Percentiles rank a stretch among this genome's conserved stretches.
Evolutionary conservation across 495 filamentous ascomycete species (phyloP).

Genomic region (Neurospora hispaniola): DNA sequence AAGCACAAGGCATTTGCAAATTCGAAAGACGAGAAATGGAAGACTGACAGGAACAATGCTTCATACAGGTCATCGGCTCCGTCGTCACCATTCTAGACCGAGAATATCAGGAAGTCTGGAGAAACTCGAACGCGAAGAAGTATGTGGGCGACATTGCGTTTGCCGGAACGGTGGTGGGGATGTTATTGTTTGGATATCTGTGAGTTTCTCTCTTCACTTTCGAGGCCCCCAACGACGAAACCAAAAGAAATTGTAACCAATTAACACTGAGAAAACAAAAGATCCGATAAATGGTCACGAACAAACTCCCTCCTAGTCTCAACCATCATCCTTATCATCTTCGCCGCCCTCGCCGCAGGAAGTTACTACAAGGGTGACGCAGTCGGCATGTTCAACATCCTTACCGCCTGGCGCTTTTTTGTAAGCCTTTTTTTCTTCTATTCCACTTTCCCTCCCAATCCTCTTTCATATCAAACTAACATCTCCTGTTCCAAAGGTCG

Average conservation of each 20-base stretch:
- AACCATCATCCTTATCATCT: conserved; percentile 72
- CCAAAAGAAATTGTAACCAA: too few species aligned
- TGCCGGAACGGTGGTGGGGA: conserved; percentile 77
- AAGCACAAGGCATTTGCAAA: not conserved
- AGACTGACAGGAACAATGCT: not conserved
- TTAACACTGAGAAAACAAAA: not conserved
- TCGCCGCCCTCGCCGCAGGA: conserved; percentile 69
- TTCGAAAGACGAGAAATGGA: too few species aligned
- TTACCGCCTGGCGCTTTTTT: conserved; percentile 81
- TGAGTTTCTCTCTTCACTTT: not conserved
- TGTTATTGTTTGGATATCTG: conserved; percentile 72
- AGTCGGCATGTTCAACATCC: conserved; percentile 63
- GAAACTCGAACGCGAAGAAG: conserved; percentile 49
- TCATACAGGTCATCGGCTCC: conserved; percentile 62
- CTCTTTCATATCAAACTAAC: conserved; percentile 1
- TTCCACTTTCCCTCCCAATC: conserved; percentile 37
- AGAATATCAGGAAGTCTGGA: conserved; percentile 57
- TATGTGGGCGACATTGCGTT: conserved; percentile 76
- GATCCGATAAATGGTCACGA: conserved; percentile 70
- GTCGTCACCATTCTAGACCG: conserved; percentile 58
- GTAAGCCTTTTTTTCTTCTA: conserved; percentile 30
- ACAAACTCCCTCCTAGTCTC: conserved; percentile 72
- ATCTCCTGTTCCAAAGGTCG: conserved; percentile 19
- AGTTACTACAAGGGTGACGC: conserved; percentile 58
- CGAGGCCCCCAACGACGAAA: not conserved